Percentiles rank a stretch among this genome's conserved stretches.
Conservation (phyloP, 148 eudicot genomes). For the Camellia lanceoleosa region DNA sequence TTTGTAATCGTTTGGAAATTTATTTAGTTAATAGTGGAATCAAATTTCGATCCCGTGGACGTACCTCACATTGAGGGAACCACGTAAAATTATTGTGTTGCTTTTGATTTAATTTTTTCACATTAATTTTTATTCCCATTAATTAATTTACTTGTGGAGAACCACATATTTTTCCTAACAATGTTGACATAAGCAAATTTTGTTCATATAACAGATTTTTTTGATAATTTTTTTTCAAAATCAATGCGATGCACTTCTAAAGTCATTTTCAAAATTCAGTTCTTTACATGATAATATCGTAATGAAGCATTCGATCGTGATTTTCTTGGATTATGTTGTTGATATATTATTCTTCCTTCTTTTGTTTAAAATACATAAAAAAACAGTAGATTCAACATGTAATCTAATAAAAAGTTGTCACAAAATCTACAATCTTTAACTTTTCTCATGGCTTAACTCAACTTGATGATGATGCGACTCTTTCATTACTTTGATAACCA, state of each 20-base stretch:
- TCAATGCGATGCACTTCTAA: background rate
- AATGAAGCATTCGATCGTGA: conserved; percentile 9
- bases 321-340: conserved; percentile 1
- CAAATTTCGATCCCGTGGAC: too few relatives aligned
- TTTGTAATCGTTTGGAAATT: too few relatives aligned
- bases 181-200: background rate
- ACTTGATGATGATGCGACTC: background rate
- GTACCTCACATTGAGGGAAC: too few relatives aligned
- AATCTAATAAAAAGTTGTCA: conserved; percentile 8
- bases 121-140: too few relatives aligned
- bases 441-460: conserved; percentile 18
- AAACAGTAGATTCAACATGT: background rate
- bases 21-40: too few relatives aligned
- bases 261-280: conserved; percentile 15
- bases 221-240: background rate
- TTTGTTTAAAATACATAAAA: background rate
- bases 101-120: too few relatives aligned
- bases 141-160: too few relatives aligned
- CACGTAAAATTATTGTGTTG: too few relatives aligned
- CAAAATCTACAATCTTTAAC: conserved; percentile 13
- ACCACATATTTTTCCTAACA: too few relatives aligned
- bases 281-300: conserved; percentile 9
- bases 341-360: background rate
- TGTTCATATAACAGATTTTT: too few relatives aligned
- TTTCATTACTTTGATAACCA: conserved; percentile 1